Evolutionary conservation across 2,329 filamentous ascomycete genomes (phyloP), one percentile per base, ranked within the genome.

Genomic region (Orbilia ellipsospora): DNA sequence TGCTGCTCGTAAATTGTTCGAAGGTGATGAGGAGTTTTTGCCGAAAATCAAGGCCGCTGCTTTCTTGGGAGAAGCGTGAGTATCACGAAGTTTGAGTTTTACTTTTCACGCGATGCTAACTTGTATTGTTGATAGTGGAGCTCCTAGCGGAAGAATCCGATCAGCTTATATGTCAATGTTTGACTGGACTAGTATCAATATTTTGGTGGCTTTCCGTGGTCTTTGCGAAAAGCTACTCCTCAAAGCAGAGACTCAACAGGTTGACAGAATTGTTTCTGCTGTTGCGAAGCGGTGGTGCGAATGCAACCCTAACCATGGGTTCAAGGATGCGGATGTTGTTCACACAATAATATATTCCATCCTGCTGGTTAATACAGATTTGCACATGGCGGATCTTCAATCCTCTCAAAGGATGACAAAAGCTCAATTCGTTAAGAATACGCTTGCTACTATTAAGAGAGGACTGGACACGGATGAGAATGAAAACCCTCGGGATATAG

Each of bases 301-400:
- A 78, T 97, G 94, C 85, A 99, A 99, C 81, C 88, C 92, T 0
- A 90, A 90, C 51, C 93, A 99, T 82, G 94, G 94, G 13, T 99
- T 98, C 86, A 97, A 95, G 83, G 89, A 91, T 66, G 88, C 64
- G 91, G 94, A 98, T 84, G 91, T 98, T 56, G 94, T 99, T 16
- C 94, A 99, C 82, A 97, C 94, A 23, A 96, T 98, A 77, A 96
- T 93, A 83, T 99, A 98, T 82, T 97, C 95, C 0, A 89, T 99
- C 78, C 90, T 99, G 80, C 86, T 99, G 10, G 87, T 99, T 77
- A 99, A 99, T 80, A 99, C 95, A 40, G 95, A 99, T 84, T 85
- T 99, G 67, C 94, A 99, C 80, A 83, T 98, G 80, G 95, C 94
- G 72, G 94, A 98, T 81, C 97, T 98, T 79, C 93, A 96, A 77